A percentile compares a stretch with the other conserved stretches of the same genome.
phyloP scores from a whole-genome alignment of 2,329 filamentous ascomycete genomes.

The Paraphaeosphaeria sporulosa region DNA sequence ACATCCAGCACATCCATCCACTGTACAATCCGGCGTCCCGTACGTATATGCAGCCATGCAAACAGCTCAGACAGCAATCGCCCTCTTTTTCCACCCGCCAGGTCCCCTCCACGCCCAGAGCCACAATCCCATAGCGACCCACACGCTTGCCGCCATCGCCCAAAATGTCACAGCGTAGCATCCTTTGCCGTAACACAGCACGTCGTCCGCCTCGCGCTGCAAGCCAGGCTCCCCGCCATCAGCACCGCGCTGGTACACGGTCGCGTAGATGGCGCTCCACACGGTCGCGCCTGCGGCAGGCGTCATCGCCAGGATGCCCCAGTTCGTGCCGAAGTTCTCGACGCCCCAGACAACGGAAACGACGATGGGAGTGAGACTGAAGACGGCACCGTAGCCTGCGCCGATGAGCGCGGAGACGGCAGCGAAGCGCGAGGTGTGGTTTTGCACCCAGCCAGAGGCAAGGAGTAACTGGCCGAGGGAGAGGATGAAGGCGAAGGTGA shows the following conservation, averaged over 20 bases:
- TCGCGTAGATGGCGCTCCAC: constrained; percentile 90
- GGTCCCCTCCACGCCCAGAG: constrained; percentile 82
- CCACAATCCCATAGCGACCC: constrained; percentile 76
- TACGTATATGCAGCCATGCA: not conserved
- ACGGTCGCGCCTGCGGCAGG: constrained; percentile 87
- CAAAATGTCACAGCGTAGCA: constrained; percentile 88
- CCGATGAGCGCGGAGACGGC: constrained; percentile 84
- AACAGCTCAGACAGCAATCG: constrained; percentile 68
- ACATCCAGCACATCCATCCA: constrained; percentile 12
- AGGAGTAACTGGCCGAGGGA: constrained; percentile 78
- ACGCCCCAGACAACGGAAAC: constrained; percentile 98
- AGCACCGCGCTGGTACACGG: constrained; percentile 76
- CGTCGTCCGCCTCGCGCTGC: constrained; percentile 49
- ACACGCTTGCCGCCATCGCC: constrained; percentile 83
- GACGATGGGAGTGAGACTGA: constrained; percentile 88
- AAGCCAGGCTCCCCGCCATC: constrained; percentile 45
- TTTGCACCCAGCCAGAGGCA: constrained; percentile 76
- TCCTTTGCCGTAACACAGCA: constrained; percentile 78
- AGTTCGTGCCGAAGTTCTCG: constrained; percentile 98
- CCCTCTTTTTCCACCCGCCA: constrained; percentile 77
- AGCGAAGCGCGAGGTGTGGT: constrained; percentile 82
- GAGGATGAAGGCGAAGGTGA: constrained; percentile 76
- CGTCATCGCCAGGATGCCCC: constrained; percentile 92
- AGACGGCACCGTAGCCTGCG: constrained; percentile 90
- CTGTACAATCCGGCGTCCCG: constrained; percentile 4